A percentile compares a stretch with the other conserved stretches of the same genome.
Conservation (phyloP, 2,329 filamentous ascomycete genomes). For the Colletotrichum sidae region DNA sequence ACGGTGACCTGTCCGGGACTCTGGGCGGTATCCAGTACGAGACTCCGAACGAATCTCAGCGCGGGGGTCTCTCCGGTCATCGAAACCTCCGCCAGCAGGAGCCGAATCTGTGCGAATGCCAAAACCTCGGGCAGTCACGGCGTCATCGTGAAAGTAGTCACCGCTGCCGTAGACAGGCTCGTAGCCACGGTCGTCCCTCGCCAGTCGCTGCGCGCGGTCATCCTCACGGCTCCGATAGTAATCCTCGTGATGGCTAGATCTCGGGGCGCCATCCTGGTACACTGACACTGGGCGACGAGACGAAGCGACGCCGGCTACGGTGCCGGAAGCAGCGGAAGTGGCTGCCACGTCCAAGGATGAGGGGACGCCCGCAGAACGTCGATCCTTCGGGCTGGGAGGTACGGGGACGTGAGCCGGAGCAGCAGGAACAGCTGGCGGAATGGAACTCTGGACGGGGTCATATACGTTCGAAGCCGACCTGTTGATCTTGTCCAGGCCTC, state of each 20-base stretch:
- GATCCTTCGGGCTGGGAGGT: slow-evolving; percentile 50
- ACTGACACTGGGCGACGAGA: slow-evolving; percentile 61
- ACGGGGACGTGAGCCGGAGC: slow-evolving; percentile 47
- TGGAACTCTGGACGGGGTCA: slow-evolving; percentile 61
- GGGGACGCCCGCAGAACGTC: slow-evolving; percentile 32
- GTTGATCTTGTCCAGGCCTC: slow-evolving; percentile 78
- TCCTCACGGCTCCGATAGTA: slow-evolving; percentile 62
- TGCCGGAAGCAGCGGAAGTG: slow-evolving; percentile 20
- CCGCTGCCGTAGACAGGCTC: slow-evolving; percentile 44
- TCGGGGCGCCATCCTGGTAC: slow-evolving; percentile 61
- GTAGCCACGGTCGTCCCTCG: slow-evolving; percentile 54
- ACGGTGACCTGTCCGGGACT: slow-evolving; percentile 46
- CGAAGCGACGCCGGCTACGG: slow-evolving; percentile 41
- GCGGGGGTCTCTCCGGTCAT: slow-evolving; percentile 56
- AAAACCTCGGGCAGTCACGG: slow-evolving; percentile 60
- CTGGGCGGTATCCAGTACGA: slow-evolving; percentile 50
- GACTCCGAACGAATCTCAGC: slow-evolving; percentile 41
- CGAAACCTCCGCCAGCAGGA: slow-evolving; percentile 48
- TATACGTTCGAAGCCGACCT: slow-evolving; percentile 55
- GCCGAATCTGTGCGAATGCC: slow-evolving; percentile 59
- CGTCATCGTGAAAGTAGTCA: slow-evolving; percentile 59
- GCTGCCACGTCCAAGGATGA: slow-evolving; percentile 28
- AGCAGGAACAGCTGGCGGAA: slow-evolving; percentile 52
- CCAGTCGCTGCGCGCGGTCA: slow-evolving; percentile 55
- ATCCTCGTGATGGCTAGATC: slow-evolving; percentile 59